Evolutionary conservation across 2,329 filamentous ascomycete species (phyloP), one percentile per base, ranked within the genome.

Genomic region (Colletotrichum sp.): DNA sequence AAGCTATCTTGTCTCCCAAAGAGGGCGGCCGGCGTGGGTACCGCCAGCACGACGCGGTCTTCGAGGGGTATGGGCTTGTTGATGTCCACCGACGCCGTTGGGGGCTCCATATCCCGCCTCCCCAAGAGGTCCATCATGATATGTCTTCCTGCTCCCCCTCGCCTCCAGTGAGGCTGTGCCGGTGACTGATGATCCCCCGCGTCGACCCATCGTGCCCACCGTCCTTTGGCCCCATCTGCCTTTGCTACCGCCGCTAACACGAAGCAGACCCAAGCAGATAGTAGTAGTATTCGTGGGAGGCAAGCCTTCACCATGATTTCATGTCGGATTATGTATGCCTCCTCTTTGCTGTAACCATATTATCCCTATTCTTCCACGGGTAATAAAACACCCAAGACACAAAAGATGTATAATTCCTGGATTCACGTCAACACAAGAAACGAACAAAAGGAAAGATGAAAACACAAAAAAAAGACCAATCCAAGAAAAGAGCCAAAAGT

Each of bases 221-320:
- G 70, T 43, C 70, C 57, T 30, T 63, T 30, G 18, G 38, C 43
- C 57, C 43, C 70, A 38, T 68, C 48, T 30, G 18, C 70, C 34
- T 24, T 38, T 21, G 61, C 55, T 58, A 30, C 61, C 61, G 61
- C 61, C 34, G 48, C 74, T 38, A 55, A 60, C 15, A 68, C 30
- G 28, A 73, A 52, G 36, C 32, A 65, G 58, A 38, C 28, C 58
- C 30, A 64, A 65, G 67, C 26, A 65, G 28, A 60, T 16, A 74
- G 64, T 48, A 76, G 34, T 69, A 76, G 48, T 58, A 74, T n/a
- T 55, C 64, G 64, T 69, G 74, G 43, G 65, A 73, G 74, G 65
- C 74, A 69, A 76, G 74, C 74, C 74, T 73, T 73, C 71, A 69
- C 65, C 74, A 76, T 76, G 70, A 76, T 76, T 66, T 74, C 58